Evolutionary conservation across 1,139 yeast species (phyloP), one percentile per base, ranked within the genome.

Genomic region (Yarrowia galli): DNA sequence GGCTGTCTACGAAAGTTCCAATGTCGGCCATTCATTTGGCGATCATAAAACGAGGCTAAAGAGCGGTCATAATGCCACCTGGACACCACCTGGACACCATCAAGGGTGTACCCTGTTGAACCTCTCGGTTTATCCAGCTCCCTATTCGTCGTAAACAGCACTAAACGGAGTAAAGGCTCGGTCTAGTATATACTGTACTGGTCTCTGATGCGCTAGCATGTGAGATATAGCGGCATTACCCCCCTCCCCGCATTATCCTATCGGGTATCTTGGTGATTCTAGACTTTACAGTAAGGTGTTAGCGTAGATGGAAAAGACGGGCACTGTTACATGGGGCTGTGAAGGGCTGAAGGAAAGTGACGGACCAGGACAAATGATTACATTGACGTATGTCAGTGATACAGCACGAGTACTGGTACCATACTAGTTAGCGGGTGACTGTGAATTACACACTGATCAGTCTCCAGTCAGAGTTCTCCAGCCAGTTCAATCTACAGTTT

Each of bases 1-100:
- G 23, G 45, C 45, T 42, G 46, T 9, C 23, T 40, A 20, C 20
- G 20, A 45, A 45, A 23, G 49, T 45, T 45, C 49, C 49, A 45
- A 45, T 45, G 15, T 45, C 49, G n/a, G 15, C 28, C n/a, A 13
- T 45, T 22, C 18, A 22, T 6, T 45, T 23, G 49, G 12, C 49
- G 49, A 45, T 45, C 49, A 22, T 45, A 45, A 43, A 22, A 15
- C 46, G 25, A 20, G 46, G 16, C 25, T 42, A 42, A 42, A 42
- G 20, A 8, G 7, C n/a, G 43, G n/a, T n/a, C n/a, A n/a, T n/a
- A n/a, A 6, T 28, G 32, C 9, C 32, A 28, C 32, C 32, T 28
- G 32, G 32, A 28, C 13, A 13, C 16, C 12, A 22, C 15, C 10
- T 12, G 5, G 20, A 18, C 20, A 40, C 48, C 25, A 20, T 12